Conservation (phyloP, 2,329 filamentous ascomycete species). For the Verticillium nonalfalfae region DNA sequence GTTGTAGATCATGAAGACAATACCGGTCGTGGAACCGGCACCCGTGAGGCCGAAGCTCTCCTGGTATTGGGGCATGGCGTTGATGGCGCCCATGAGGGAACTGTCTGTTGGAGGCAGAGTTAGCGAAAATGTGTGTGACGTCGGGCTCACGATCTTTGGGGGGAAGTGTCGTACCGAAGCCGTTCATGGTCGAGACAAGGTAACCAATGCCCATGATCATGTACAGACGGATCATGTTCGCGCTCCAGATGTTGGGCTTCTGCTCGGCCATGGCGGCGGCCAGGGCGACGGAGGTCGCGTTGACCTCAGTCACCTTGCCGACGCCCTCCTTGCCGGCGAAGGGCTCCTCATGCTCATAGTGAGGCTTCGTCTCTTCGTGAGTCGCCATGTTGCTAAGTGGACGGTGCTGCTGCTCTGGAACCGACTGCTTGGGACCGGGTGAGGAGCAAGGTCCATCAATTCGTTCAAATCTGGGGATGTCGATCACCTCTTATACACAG, state of each 20-base stretch:
- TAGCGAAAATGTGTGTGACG: background rate
- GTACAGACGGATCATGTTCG: conserved; percentile 24
- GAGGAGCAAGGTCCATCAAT: background rate
- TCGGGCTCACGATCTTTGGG: no score
- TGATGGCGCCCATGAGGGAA: conserved; percentile 25
- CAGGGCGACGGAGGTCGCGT: conserved; percentile 27
- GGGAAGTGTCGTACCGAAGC: conserved; percentile 14
- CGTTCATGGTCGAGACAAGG: conserved; percentile 22
- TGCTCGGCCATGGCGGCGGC: conserved; percentile 24
- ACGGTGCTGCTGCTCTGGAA: background rate
- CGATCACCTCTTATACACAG: background rate
- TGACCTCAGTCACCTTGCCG: conserved; percentile 22
- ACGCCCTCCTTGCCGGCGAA: conserved; percentile 11
- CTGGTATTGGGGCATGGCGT: conserved; percentile 40
- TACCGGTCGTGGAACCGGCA: conserved; percentile 35
- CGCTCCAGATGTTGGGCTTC: conserved; percentile 24
- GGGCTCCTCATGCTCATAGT: conserved; percentile 18
- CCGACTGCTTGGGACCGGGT: background rate
- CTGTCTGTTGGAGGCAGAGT: conserved; percentile 31
- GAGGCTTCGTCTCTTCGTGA: conserved; percentile 1
- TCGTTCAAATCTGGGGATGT: background rate
- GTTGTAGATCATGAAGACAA: conserved; percentile 39
- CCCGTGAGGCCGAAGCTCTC: conserved; percentile 34
- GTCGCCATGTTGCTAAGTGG: background rate
- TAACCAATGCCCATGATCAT: conserved; percentile 18